Evolutionary conservation across 169 alveolate species (phyloP), one percentile per base, ranked within the genome.

Genomic region (Plasmodium relictum): DNA sequence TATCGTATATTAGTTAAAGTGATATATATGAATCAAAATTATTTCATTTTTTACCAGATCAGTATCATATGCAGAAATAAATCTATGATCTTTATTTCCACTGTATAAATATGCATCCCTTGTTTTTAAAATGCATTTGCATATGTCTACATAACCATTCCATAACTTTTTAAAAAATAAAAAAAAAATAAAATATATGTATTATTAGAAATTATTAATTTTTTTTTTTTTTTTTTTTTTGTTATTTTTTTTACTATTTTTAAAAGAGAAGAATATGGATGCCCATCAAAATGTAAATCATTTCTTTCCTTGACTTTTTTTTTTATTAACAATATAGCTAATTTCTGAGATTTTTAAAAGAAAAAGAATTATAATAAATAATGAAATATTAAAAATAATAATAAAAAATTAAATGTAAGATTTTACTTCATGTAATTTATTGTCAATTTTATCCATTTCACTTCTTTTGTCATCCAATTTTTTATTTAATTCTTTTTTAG

Each of bases 221-320:
- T 48, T 2, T 48, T 48, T 9, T n/a, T 6, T 65, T 65, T 14
- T 63, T 39, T 24, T 10, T n/a, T 6, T 37, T 26, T 37, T 63
- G 18, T 26, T 63, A 12, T 0, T 22, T 45, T 20, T 10, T 18
- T 50, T 54, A 74, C 88, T 37, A 54, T 74, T 74, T 74, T 74
- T 14, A 74, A 66, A 14, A 74, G 73, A 16, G 59, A 24, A 5
- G 88, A 74, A 14, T 74, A 68, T 10, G 88, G 88, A 31, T 74
- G 88, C 39, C 88, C 88, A 16, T 74, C 88, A 74, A 74, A 74
- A 58, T 44, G 74, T 39, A 74, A 50, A 18, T 74, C 88, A 22
- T 74, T 74, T 54, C 74, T 74, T 10, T 74, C 74, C 66, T 66
- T 44, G 20, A 74, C 62, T 62, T 62, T 74, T 31, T 48, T 74